Evolutionary conservation across 106 monocot genomes (phyloP).

Genomic region (Platanthera zijinensis): DNA sequence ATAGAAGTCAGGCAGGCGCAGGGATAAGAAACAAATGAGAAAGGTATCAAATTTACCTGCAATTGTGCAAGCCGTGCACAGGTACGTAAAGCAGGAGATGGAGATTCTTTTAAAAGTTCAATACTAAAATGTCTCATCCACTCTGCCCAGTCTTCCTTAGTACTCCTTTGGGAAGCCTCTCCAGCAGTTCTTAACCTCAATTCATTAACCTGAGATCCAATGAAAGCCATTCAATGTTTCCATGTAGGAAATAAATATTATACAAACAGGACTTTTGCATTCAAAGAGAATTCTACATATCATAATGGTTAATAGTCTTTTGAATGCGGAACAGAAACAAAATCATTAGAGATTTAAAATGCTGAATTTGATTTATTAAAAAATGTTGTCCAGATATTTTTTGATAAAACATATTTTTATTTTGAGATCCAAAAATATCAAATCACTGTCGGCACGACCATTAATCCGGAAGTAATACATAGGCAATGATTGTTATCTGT

Average conservation of each 20-base stretch:
- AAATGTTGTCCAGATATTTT: too few species aligned
- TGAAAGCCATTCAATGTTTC: background rate
- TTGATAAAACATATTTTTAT: too few species aligned
- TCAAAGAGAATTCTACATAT: background rate
- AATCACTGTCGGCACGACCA: too few species aligned
- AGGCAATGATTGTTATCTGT: too few species aligned
- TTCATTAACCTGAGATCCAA: slow-evolving; percentile 73
- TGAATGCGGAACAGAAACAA: too few species aligned
- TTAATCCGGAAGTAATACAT: too few species aligned
- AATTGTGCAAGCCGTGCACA: slow-evolving; percentile 96
- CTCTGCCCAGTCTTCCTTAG: slow-evolving; percentile 99
- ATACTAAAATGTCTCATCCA: slow-evolving; percentile 99
- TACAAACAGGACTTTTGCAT: background rate
- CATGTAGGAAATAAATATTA: background rate
- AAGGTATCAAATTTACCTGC: slow-evolving; percentile 36
- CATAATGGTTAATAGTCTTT: too few species aligned
- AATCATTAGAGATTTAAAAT: too few species aligned
- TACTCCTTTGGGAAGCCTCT: slow-evolving; percentile 95
- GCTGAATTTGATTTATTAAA: too few species aligned
- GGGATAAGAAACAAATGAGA: background rate
- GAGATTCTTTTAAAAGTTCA: slow-evolving; percentile 96
- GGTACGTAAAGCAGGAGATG: slow-evolving; percentile 90
- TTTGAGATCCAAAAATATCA: too few species aligned
- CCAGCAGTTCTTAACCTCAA: slow-evolving; percentile 80
- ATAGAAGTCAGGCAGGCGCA: slow-evolving; percentile 12